Evolutionary conservation across 2,329 filamentous ascomycete species (phyloP), one percentile per base, ranked within the genome.

Genomic region (Alternaria burnsii): DNA sequence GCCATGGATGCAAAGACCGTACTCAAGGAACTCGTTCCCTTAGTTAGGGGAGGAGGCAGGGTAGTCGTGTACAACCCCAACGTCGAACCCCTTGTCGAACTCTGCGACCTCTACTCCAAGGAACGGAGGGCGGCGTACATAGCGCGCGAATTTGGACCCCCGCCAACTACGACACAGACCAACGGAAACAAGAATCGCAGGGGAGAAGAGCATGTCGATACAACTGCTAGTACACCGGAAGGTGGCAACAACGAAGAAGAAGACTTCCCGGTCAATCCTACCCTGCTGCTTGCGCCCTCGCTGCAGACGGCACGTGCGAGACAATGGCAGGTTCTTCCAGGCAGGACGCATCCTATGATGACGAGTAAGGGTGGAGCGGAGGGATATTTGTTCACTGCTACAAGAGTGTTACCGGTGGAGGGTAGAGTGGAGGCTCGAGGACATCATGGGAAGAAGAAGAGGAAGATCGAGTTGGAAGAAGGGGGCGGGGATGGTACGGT

Each of bases 331-430:
- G 94, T 97, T 2, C 79, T 99, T 47, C 95, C 95, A 0, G 92
- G 93, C 0, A 84, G 95, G 55, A 98, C 95, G 53, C 95, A 99
- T 81, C 95, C 95, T 7, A 79, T 96, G 56, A 99, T 99, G 95
- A 97, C 92, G 61, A 89, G 89, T 38, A 86, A 87, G 41, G 95
- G 95, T 20, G 94, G 94, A 0, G 88, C 93, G 0, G 94, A 98
- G 74, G 95, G 95, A 0, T 99, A 92, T 77, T 77, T 99, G 4
- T 93, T 98, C 68, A 94, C 93, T 28, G 94, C 86, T 0, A 92
- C 91, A 76, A 87, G 89, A 68, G 93, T 95, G 1, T 81, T 94
- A 46, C 95, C 95, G 0, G 88, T 91, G 0, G 87, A 92, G 71
- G 92, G 91, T 2, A 88, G 86, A 69, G 90, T 97, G 5, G 90